Base-by-base conservation (phyloP, 306 rosid genomes). In the Casuarina equisetifolia region DNA sequence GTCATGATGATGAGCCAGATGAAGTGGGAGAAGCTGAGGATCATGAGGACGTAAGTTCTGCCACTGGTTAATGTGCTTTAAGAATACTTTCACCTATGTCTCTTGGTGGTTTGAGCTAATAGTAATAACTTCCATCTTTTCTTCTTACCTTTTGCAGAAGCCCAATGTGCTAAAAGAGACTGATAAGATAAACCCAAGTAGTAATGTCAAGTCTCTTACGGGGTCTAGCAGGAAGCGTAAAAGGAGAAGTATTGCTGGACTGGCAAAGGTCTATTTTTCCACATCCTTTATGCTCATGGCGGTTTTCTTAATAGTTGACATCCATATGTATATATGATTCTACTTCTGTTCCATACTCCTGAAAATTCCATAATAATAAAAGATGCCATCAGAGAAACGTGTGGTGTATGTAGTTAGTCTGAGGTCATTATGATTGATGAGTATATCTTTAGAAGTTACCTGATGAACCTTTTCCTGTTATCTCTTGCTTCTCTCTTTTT, bases 181-280 rank as follows among this genome's bases (percentile, higher is more conserved):
- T 67, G 89, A 82, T 76, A 84, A 83, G 85, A 79, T 80, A 62
- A 69, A 78, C 59, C 77, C 76, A 48, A 79, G 78, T 81, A 86
- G 71, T 72, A 83, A 78, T 76, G 70, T 79, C 84, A 86, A 84
- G 84, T 70, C 86, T 70, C 80, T 95, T 58, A 50, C 73, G 17
- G 91, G 82, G 66, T 61, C 88, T 76, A 67, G 51, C 52, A 91
- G 87, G 81, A 95, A 87, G 82, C 81, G 68, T 75, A 92, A 91
- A 87, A 89, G 95, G 85, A 88, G 84, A 84, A 87, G 88, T 71
- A 75, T 82, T 75, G 46, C 91, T 20, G 97, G 91, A 69, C 78
- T 90, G 80, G 77, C 92, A 44, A 95, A 85, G 98, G 99, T 95
- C 75, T 81, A 78, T 40, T 73, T 77, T 57, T 73, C 76, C 55